These are phyloP conservation scores for Pseudogymnoascus sp. DNA, from an alignment of 2,329 filamentous ascomycete genomes.

Conservation along the genomic window DNA sequence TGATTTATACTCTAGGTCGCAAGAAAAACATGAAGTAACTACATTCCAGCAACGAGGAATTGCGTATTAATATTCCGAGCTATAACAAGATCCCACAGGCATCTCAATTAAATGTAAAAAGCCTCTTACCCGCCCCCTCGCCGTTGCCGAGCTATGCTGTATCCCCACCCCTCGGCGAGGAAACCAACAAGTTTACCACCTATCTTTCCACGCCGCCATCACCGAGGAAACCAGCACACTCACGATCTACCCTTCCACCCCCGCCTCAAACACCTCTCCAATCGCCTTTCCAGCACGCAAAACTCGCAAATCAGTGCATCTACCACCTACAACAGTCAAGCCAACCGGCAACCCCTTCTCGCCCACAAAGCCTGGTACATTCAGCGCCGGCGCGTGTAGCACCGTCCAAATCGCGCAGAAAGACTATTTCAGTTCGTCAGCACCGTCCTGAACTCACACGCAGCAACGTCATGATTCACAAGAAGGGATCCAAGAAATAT, in stretches of 20 bases:
- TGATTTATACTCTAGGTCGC: not conserved
- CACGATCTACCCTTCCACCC: slow-evolving; percentile 26
- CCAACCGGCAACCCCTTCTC: slow-evolving; percentile 52
- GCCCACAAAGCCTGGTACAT: slow-evolving; percentile 54
- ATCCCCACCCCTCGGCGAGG: not conserved
- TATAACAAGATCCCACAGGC: not conserved
- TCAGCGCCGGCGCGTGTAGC: slow-evolving; percentile 55
- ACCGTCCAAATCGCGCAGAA: slow-evolving; percentile 27
- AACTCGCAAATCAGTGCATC: slow-evolving; percentile 38
- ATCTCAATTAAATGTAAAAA: not conserved
- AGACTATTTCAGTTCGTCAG: slow-evolving; percentile 11
- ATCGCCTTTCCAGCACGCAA: slow-evolving; percentile 35
- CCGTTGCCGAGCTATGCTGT: not conserved
- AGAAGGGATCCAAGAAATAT: not conserved
- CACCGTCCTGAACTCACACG: not conserved
- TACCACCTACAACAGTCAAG: slow-evolving; percentile 40
- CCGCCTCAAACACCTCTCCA: slow-evolving; percentile 31
- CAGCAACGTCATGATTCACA: not conserved
- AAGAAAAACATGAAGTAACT: not conserved
- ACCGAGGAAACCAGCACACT: not conserved
- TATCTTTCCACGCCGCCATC: slow-evolving; percentile 20
- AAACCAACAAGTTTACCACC: slow-evolving; percentile 10
- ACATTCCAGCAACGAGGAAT: not conserved
- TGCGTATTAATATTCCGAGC: not conserved
- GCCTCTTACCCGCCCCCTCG: not conserved